These are phyloP conservation scores for Venturiaceae sp. DNA, from an alignment of 2,329 filamentous ascomycete genomes.

Conservation along the genomic window DNA sequence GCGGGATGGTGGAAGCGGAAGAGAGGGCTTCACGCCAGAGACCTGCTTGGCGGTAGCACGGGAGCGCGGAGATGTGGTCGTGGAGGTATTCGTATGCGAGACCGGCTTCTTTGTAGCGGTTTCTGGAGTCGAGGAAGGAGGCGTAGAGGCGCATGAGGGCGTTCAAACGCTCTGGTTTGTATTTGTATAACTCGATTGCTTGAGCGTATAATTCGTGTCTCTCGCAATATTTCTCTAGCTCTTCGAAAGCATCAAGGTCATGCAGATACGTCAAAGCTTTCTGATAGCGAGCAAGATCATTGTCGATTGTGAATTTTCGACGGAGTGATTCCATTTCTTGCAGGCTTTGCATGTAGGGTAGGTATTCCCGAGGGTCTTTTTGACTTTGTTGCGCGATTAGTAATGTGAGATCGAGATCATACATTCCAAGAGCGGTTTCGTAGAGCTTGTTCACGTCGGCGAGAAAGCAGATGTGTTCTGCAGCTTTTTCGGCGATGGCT, in stretches of 20 bases:
- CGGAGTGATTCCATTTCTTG: slow-evolving; percentile 63
- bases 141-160: slow-evolving; percentile 72
- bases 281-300: slow-evolving; percentile 64
- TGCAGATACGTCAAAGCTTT: slow-evolving; percentile 76
- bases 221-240: slow-evolving; percentile 66
- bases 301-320: slow-evolving; percentile 76
- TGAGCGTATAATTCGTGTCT: slow-evolving; percentile 72
- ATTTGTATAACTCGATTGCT: slow-evolving; percentile 74
- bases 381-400: slow-evolving; percentile 93
- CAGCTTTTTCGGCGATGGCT: slow-evolving; percentile 71
- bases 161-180: slow-evolving; percentile 57
- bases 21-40: slow-evolving; percentile 89
- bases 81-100: slow-evolving; percentile 81
- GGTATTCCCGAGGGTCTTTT: slow-evolving; percentile 88
- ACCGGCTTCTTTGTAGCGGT: slow-evolving; percentile 75
- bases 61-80: slow-evolving; percentile 64
- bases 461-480: slow-evolving; percentile 96
- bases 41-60: slow-evolving; percentile 74
- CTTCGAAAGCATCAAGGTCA: slow-evolving; percentile 62
- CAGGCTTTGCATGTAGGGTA: slow-evolving; percentile 85
- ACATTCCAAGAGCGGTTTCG: slow-evolving; percentile 80
- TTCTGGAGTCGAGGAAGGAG: slow-evolving; percentile 61
- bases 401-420: slow-evolving; percentile 81
- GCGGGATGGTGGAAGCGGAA: slow-evolving; percentile 59
- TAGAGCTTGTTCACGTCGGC: slow-evolving; percentile 89